Conservation (phyloP, 257 asterid species). For the Rehmannia glutinosa region DNA sequence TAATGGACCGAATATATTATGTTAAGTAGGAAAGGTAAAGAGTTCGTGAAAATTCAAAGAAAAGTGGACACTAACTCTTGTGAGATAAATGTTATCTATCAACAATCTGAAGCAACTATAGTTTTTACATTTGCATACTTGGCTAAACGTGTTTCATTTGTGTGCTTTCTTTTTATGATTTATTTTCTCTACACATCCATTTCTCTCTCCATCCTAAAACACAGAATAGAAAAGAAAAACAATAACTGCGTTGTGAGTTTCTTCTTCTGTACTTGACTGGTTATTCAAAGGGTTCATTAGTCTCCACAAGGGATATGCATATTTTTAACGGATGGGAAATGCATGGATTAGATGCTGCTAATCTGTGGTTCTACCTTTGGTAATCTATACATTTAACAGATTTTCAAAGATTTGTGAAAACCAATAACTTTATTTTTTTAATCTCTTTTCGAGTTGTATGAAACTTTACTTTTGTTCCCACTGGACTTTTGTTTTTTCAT, state of each 20-base stretch:
- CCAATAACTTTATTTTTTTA: neutral
- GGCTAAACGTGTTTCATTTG: no score
- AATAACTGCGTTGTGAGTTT: neutral
- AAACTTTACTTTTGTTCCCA: constrained; percentile 10
- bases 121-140: no score
- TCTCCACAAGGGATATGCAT: constrained; percentile 4
- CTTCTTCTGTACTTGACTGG: constrained; percentile 11
- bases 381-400: constrained; percentile 20
- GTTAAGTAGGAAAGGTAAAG: no score
- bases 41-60: no score
- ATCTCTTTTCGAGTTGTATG: neutral
- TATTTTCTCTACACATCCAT: no score
- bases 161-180: no score
- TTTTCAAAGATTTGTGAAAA: neutral
- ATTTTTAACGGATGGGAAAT: constrained; percentile 22
- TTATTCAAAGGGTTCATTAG: constrained; percentile 3
- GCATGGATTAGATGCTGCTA: constrained; percentile 25
- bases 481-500: neutral
- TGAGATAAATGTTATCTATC: no score
- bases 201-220: neutral
- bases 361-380: constrained; percentile 18
- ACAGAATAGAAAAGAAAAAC: neutral
- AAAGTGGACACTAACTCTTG: no score
- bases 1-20: no score
- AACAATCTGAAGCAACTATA: no score